phyloP scores from a whole-genome alignment of 805 yeast genomes.

The Metschnikowia shivogae region DNA sequence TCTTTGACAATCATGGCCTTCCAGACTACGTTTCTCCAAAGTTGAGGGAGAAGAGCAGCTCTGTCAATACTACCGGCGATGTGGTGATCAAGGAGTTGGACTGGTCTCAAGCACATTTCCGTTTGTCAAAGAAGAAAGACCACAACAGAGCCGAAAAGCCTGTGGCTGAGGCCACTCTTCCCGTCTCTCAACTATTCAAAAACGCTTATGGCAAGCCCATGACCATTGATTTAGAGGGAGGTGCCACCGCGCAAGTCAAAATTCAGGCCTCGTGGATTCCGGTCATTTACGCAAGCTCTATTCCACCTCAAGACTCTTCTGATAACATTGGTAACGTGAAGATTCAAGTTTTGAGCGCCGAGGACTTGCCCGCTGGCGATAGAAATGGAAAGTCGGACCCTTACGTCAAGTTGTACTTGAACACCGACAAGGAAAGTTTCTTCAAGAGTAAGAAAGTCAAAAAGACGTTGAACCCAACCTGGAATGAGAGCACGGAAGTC shows the following conservation, averaged over 20 bases:
- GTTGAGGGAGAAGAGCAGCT: slow-evolving; percentile 40
- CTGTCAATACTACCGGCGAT: slow-evolving; percentile 57
- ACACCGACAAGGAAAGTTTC: slow-evolving; percentile 54
- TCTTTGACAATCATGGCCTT: slow-evolving; percentile 71
- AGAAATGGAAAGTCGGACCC: slow-evolving; percentile 94
- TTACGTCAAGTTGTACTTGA: slow-evolving; percentile 62
- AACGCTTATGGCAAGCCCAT: slow-evolving; percentile 62
- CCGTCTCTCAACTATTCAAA: slow-evolving; percentile 62
- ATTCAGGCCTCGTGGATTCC: slow-evolving; percentile 80
- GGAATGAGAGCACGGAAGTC: slow-evolving; percentile 67
- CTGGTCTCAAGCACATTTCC: slow-evolving; percentile 61
- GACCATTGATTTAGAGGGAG: slow-evolving; percentile 51
- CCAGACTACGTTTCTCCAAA: slow-evolving; percentile 56
- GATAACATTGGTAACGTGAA: slow-evolving; percentile 69
- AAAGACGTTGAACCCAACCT: slow-evolving; percentile 85
- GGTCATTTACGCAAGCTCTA: slow-evolving; percentile 43
- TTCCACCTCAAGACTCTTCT: slow-evolving; percentile 73
- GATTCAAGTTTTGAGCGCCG: slow-evolving; percentile 60
- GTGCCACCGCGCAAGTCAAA: slow-evolving; percentile 48
- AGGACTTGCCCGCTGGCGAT: slow-evolving; percentile 78
- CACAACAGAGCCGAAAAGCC: slow-evolving; percentile 54
- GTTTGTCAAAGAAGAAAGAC: slow-evolving; percentile 53
- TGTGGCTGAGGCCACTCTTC: slow-evolving; percentile 58
- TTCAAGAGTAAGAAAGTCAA: slow-evolving; percentile 77
- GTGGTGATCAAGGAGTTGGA: slow-evolving; percentile 73